Evolutionary conservation across 176 grass and related monocot genomes (phyloP).

Genomic region (Poa annua): DNA sequence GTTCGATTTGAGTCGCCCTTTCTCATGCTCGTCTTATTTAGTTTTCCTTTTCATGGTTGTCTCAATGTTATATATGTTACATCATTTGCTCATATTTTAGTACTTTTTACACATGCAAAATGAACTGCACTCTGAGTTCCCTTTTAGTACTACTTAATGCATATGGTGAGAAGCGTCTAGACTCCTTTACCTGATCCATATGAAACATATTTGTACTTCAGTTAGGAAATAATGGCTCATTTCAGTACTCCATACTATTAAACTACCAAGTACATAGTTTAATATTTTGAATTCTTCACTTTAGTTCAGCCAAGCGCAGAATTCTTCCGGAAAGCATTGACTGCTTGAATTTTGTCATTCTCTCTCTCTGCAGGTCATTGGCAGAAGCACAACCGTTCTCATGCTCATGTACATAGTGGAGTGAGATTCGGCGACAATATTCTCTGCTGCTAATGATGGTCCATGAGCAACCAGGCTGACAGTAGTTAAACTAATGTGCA

Average conservation of each 20-base stretch:
- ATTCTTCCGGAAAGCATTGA: constrained; percentile 16
- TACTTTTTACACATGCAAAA: constrained; percentile 21
- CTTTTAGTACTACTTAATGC: neutral
- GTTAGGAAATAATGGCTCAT: constrained; percentile 22
- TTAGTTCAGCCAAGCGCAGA: neutral
- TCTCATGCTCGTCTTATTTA: neutral
- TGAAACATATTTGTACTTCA: neutral
- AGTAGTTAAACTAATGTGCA: constrained; percentile 31
- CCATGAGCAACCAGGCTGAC: constrained; percentile 19
- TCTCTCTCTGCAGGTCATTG: constrained; percentile 38
- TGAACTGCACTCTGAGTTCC: constrained; percentile 17
- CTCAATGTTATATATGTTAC: neutral
- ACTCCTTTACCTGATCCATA: constrained; percentile 1
- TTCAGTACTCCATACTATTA: neutral
- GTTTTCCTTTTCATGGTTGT: constrained; percentile 17
- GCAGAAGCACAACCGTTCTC: constrained; percentile 1
- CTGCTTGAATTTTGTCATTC: constrained; percentile 20
- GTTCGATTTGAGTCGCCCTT: neutral
- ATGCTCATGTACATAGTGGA: neutral
- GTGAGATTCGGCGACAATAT: constrained; percentile 29
- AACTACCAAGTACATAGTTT: constrained; percentile 6
- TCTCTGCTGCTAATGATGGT: constrained; percentile 12
- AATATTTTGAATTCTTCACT: neutral
- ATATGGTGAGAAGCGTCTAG: constrained; percentile 6
- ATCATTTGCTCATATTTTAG: neutral